Conservation (phyloP, 106 monocot species). For the Dactylorhiza incarnata region DNA sequence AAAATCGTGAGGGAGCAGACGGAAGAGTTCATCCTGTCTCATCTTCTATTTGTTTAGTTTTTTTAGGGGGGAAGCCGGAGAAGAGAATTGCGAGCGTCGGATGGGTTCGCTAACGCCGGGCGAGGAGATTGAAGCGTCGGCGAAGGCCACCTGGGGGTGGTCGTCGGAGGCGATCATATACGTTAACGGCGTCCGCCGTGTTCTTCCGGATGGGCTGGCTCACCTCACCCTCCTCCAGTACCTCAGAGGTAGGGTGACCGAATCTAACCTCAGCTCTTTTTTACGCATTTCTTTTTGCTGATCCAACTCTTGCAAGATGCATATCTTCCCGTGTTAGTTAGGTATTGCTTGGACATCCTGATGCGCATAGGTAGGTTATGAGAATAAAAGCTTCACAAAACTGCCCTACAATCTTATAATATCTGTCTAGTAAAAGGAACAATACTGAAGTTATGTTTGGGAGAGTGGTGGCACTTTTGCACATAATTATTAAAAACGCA, state of each 20-base stretch:
- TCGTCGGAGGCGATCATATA: constrained; percentile 74
- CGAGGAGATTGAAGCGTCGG: constrained; percentile 23
- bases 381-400: no score
- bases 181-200: constrained; percentile 84
- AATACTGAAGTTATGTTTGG: no score
- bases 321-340: no score
- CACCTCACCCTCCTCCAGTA: constrained; percentile 95
- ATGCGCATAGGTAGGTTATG: no score
- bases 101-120: constrained; percentile 60
- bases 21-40: background rate
- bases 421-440: no score
- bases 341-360: no score
- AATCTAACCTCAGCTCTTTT: background rate
- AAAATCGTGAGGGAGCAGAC: background rate
- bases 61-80: background rate
- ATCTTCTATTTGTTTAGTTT: background rate
- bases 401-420: no score
- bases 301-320: background rate
- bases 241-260: constrained; percentile 49
- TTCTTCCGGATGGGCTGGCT: constrained; percentile 77
- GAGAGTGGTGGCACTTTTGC: no score
- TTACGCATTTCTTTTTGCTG: background rate
- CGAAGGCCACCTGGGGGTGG: constrained; percentile 31
- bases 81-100: background rate
- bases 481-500: no score